Conservation (phyloP, 1,139 yeast species). For the Taphrina populina region DNA sequence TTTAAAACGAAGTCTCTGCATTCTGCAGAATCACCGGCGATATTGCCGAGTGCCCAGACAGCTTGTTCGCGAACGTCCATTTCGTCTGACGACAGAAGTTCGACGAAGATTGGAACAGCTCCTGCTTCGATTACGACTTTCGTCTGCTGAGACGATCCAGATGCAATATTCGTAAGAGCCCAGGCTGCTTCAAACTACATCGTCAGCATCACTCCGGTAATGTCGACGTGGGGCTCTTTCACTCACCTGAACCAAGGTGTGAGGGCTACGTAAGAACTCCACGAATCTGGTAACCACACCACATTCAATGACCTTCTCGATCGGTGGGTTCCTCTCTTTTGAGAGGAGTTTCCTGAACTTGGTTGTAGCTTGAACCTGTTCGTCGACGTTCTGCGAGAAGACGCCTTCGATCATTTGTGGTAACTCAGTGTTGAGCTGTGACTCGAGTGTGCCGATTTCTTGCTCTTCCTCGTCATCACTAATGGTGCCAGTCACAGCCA, state of each 20-base stretch:
- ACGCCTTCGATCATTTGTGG: constrained; percentile 85
- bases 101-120: constrained; percentile 88
- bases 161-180: constrained; percentile 97
- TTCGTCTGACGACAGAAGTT: constrained; percentile 73
- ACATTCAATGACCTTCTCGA: constrained; percentile 83
- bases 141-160: constrained; percentile 91
- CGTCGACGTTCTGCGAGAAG: constrained; percentile 71
- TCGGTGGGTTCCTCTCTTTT: constrained; percentile 96
- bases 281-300: constrained; percentile 93
- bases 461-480: constrained; percentile 52
- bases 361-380: constrained; percentile 83
- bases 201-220: constrained; percentile 3
- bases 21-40: constrained; percentile 91
- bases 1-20: constrained; percentile 84
- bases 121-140: constrained; percentile 85
- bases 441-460: constrained; percentile 42
- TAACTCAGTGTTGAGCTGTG: constrained; percentile 58
- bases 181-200: constrained; percentile 84
- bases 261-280: constrained; percentile 72
- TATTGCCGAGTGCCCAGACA: constrained; percentile 98
- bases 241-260: constrained; percentile 71
- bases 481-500: constrained; percentile 45
- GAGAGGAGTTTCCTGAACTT: constrained; percentile 91
- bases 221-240: constrained; percentile 33
- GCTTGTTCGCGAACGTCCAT: constrained; percentile 97